Evolutionary conservation across 192 early-diverging fungal species (phyloP), one percentile per base, ranked within the genome.

Genomic region (Entophlyctis helioformis): DNA sequence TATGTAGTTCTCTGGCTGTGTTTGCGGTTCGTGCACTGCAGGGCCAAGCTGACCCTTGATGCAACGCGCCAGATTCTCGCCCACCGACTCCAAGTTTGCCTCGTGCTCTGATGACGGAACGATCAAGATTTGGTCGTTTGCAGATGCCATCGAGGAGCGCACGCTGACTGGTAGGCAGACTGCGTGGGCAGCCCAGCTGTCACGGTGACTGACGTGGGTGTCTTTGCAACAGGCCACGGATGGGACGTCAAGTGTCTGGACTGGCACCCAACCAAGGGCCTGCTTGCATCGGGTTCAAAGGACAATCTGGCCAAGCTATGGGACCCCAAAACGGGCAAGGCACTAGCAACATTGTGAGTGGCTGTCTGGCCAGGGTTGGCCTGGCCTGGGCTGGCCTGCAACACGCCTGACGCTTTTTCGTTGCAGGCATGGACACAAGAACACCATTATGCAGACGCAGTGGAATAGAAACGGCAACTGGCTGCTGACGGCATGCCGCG

Each of bases 381-480:
- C n/a, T n/a, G n/a, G n/a, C n/a, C n/a, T n/a, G 6, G 6, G 29
- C 29, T 31, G 29, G 6, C 4, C 29, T 31, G 29, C 29, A 4
- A 8, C 29, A 31, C 6, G 29, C 29, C 29, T 31, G 6, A 31
- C 29, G 11, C 29, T 31, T 31, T 4, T 31, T 31, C 29, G 6
- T 31, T 11, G 29, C 29, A 86, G 84, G 5, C 86, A 91, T 48
- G 87, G 91, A 0, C 90, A 96, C 59, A 92, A 94, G 54, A 93
- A 93, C 58, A 82, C 88, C 1, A 83, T 98, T 31, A 60, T 84
- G n/a, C 76, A 76, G 2, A 60, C 94, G 6, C 66, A 86, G 54
- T 98, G 92, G 93, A 98, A 98, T 60, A 77, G 76, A 34, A 98
- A 98, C 66, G 96, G 96, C 16, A 86, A 90, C 54, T 98, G 96